These are phyloP conservation scores for Asterochloris erici DNA, from an alignment of 139 green algal genomes.

Conservation along the genomic window DNA sequence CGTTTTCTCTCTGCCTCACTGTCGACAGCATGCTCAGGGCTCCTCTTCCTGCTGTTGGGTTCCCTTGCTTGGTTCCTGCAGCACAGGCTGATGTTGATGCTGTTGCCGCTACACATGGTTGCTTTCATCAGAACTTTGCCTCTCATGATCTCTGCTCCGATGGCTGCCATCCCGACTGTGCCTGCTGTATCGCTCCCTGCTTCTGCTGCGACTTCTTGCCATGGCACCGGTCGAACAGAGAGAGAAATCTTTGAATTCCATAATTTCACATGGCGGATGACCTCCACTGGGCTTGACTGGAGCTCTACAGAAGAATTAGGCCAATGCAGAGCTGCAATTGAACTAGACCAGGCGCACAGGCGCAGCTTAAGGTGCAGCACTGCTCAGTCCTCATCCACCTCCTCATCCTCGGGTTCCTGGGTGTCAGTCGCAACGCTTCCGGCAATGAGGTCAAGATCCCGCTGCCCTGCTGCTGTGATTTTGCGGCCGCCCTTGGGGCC, in stretches of 20 bases:
- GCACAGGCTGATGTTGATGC: background rate
- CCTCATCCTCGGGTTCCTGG: slow-evolving; percentile 24
- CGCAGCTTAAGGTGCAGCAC: too few relatives aligned
- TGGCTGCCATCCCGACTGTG: background rate
- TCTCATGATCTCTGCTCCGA: background rate
- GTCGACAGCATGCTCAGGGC: background rate
- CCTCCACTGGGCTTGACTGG: too few relatives aligned
- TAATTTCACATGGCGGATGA: too few relatives aligned
- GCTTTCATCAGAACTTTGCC: background rate
- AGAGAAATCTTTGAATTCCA: background rate
- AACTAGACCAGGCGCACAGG: too few relatives aligned
- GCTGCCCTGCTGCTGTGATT: slow-evolving; percentile 85
- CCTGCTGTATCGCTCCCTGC: background rate
- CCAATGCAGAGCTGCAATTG: too few relatives aligned
- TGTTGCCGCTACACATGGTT: background rate
- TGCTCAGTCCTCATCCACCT: slow-evolving; percentile 20
- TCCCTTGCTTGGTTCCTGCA: background rate
- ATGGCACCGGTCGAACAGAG: background rate
- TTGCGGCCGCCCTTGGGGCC: slow-evolving; percentile 75
- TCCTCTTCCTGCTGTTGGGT: background rate
- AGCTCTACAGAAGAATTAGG: too few relatives aligned
- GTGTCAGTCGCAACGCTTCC: slow-evolving; percentile 40
- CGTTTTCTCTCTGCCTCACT: slow-evolving; percentile 36
- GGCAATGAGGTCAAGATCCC: slow-evolving; percentile 92
- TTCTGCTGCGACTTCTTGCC: slow-evolving; percentile 10